A percentile compares a stretch with the other conserved stretches of the same genome.
Evolutionary conservation across 2,329 filamentous ascomycete genomes (phyloP).

Genomic region (Colletotrichum sp.): DNA sequence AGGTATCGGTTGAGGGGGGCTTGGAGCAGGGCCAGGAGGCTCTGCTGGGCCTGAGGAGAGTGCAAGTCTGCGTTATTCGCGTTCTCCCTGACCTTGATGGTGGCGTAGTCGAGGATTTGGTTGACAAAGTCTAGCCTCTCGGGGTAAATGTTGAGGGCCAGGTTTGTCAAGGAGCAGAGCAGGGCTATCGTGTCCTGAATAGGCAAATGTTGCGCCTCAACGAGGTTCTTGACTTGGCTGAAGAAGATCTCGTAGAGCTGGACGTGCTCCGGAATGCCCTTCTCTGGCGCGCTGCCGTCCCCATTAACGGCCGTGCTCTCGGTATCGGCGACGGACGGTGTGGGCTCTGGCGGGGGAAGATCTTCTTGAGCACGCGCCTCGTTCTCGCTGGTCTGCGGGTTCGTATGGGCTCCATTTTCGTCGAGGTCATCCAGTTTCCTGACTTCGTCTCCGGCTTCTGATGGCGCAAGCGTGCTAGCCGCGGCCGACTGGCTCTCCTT

Average conservation of each 20-base stretch:
- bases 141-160: conserved; percentile 95
- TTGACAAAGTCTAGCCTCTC: conserved; percentile 93
- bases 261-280: conserved; percentile 74
- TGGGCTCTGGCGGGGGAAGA: conserved; percentile 27
- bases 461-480: conserved; percentile 21
- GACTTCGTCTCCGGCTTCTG: not conserved
- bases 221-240: conserved; percentile 90
- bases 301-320: conserved; percentile 55
- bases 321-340: conserved; percentile 50
- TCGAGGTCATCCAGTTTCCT: conserved; percentile 23
- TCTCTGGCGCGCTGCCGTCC: conserved; percentile 35
- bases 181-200: conserved; percentile 95
- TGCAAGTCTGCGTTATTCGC: conserved; percentile 96
- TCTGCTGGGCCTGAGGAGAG: conserved; percentile 84
- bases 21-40: conserved; percentile 87
- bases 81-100: conserved; percentile 85
- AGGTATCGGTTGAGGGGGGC: conserved; percentile 89
- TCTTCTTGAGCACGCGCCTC: conserved; percentile 9
- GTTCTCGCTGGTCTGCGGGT: conserved; percentile 24
- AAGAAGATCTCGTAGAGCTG: conserved; percentile 98
- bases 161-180: conserved; percentile 90
- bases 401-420: not conserved
- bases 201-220: conserved; percentile 87
- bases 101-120: conserved; percentile 88
- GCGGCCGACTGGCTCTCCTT: conserved; percentile 41